Evolutionary conservation across 768 basidiomycete genomes (phyloP).

Genomic region (Calocybe gangraenosa): DNA sequence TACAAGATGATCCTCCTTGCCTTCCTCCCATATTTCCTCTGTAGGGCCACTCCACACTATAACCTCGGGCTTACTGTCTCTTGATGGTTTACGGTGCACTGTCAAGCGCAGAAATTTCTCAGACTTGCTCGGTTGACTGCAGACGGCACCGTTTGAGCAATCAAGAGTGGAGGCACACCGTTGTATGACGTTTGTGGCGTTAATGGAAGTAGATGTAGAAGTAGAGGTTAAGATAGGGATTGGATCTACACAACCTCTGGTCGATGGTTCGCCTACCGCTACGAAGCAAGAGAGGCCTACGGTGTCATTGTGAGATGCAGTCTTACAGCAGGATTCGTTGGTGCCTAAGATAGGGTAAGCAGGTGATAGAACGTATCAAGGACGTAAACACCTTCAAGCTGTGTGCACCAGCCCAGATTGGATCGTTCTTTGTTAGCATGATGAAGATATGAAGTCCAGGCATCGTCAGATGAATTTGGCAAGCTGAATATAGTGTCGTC

Average conservation of each 20-base stretch:
- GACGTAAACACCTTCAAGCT: slow-evolving; percentile 14
- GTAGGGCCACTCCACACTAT: slow-evolving; percentile 75
- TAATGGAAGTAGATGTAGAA: too few relatives aligned
- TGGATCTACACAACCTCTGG: slow-evolving; percentile 54
- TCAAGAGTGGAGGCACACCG: slow-evolving; percentile 39
- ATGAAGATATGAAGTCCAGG: slow-evolving; percentile 46
- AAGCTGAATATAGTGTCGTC: slow-evolving; percentile 54
- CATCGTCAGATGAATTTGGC: slow-evolving; percentile 22
- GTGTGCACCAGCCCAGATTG: slow-evolving; percentile 61
- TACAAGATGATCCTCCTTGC: slow-evolving; percentile 27
- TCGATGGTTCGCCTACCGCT: slow-evolving; percentile 21
- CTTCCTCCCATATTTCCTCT: slow-evolving; percentile 62
- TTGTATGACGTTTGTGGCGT: slow-evolving; percentile 10
- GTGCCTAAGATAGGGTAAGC: not conserved
- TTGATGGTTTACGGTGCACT: slow-evolving; percentile 22
- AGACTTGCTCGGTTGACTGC: slow-evolving; percentile 47
- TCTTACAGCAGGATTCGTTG: slow-evolving; percentile 4
- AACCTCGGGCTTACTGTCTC: slow-evolving; percentile 27
- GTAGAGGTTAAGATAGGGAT: slow-evolving; percentile 39
- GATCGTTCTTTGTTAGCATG: slow-evolving; percentile 8
- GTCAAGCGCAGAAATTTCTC: slow-evolving; percentile 56
- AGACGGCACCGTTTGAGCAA: slow-evolving; percentile 31
- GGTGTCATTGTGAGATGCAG: not conserved
- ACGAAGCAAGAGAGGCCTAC: slow-evolving; percentile 40
- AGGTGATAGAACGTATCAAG: slow-evolving; percentile 5